Conservation (phyloP, 352 stramenopile species). For the Phytophthora capsici region DNA sequence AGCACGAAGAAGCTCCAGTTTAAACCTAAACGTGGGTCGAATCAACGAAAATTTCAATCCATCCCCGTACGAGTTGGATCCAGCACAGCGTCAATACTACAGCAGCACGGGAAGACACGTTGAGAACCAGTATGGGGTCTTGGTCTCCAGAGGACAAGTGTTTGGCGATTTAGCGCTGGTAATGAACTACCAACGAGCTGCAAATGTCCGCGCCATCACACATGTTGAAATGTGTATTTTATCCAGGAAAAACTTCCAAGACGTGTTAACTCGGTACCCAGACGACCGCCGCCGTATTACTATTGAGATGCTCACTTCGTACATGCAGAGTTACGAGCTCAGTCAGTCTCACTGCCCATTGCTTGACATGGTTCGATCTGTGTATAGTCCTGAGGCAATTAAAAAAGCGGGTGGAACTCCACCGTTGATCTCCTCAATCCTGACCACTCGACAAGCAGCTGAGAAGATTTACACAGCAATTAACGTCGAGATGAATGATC, state of each 20-base stretch:
- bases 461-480: constrained; percentile 39
- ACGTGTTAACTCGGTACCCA: constrained; percentile 42
- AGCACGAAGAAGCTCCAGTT: neutral
- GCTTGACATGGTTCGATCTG: constrained; percentile 31
- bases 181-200: constrained; percentile 56
- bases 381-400: constrained; percentile 33
- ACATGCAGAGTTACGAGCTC: constrained; percentile 42
- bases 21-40: neutral
- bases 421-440: neutral
- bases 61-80: constrained; percentile 30
- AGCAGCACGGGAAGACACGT: constrained; percentile 1
- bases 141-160: constrained; percentile 34
- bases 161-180: constrained; percentile 67
- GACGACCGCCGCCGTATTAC: constrained; percentile 36
- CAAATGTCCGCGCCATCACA: constrained; percentile 48
- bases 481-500: constrained; percentile 28
- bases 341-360: constrained; percentile 29
- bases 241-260: constrained; percentile 44
- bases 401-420: constrained; percentile 6
- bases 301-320: constrained; percentile 37
- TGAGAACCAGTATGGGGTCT: neutral
- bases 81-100: constrained; percentile 27
- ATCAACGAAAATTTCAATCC: constrained; percentile 14
- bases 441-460: constrained; percentile 28
- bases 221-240: constrained; percentile 67